Evolutionary conservation across 2,329 filamentous ascomycete species (phyloP), one percentile per base, ranked within the genome.

Genomic region (Coleophoma crateriformis): DNA sequence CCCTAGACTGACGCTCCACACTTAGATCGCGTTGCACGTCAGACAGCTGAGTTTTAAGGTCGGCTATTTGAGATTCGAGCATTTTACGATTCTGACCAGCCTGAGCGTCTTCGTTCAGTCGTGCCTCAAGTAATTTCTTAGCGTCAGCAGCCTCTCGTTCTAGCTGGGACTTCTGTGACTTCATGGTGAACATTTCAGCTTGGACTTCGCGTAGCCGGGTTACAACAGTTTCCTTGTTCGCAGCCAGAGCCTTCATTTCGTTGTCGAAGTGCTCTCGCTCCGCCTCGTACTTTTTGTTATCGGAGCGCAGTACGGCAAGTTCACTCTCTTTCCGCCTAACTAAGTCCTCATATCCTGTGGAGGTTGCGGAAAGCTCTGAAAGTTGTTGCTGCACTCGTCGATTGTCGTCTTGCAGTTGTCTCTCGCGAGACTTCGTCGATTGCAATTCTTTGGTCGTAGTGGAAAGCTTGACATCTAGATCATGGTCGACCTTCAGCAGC

Each of bases 261-360:
- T 87, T 79, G 56, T 96, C 90, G 34, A 95, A 82, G 13, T 76
- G 77, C 54, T 82, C 84, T 32, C 86, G 87, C 60, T 96, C 91
- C 46, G 84, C 82, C 64, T 96, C 88, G 57, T 87, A 85, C 55
- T 86, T 89, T 65, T 87, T 88, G 55, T 91, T 82, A 65, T 99
- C 94, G 11, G 84, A 83, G 58, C 90, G 89, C 33, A 97, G 77
- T 42, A 97, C 78, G 0, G 86, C 79, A 17, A 99, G 74, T 64
- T 99, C 95, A 66, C 91, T 96, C 64, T 99, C 94, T 66, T 97
- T 99, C 51, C 88, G 85, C 20, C 90, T 81, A 20, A 99, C 87
- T 40, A 97, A 79, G 60, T 97, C 92, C 68, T 99, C 94, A 57
- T 96, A 97, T 63, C 91, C 90, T 0, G 90, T 95, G 1, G 92